Percentiles rank a stretch among this genome's conserved stretches.
phyloP scores from a whole-genome alignment of 108 stramenopile genomes.

The Skeletonema menzelii region DNA sequence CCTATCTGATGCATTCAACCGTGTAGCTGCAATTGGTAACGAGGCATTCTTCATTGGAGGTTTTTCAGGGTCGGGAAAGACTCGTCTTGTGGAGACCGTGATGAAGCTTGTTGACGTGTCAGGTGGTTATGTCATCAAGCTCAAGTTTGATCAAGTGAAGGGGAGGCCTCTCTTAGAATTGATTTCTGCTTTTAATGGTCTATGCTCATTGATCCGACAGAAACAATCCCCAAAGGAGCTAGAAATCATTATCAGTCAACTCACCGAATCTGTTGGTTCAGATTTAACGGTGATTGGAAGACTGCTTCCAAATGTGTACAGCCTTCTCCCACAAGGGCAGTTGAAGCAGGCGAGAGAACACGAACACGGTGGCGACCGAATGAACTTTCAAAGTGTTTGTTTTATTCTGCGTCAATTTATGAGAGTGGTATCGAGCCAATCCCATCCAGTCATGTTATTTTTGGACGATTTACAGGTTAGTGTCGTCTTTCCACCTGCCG shows the following conservation, averaged over 20 bases:
- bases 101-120: neutral
- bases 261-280: conserved; percentile 26
- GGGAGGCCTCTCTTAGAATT: conserved; percentile 19
- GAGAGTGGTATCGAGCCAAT: conserved; percentile 25
- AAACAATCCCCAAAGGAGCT: neutral
- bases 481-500: conserved; percentile 14
- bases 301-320: conserved; percentile 26
- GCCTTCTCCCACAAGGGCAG: neutral
- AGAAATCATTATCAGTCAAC: conserved; percentile 7
- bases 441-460: conserved; percentile 31
- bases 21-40: conserved; percentile 24
- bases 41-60: conserved; percentile 43
- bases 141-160: conserved; percentile 37
- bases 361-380: neutral
- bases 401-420: conserved; percentile 40
- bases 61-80: conserved; percentile 31
- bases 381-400: conserved; percentile 38
- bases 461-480: conserved; percentile 23
- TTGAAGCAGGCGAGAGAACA: neutral
- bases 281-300: conserved; percentile 24
- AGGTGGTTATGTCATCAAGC: conserved; percentile 11
- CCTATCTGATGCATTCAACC: conserved; percentile 32
- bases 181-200: conserved; percentile 32
- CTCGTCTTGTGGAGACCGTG: conserved; percentile 12
- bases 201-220: conserved; percentile 20